phyloP scores from a whole-genome alignment of 257 asterid genomes.

The Nicotiana undulata region DNA sequence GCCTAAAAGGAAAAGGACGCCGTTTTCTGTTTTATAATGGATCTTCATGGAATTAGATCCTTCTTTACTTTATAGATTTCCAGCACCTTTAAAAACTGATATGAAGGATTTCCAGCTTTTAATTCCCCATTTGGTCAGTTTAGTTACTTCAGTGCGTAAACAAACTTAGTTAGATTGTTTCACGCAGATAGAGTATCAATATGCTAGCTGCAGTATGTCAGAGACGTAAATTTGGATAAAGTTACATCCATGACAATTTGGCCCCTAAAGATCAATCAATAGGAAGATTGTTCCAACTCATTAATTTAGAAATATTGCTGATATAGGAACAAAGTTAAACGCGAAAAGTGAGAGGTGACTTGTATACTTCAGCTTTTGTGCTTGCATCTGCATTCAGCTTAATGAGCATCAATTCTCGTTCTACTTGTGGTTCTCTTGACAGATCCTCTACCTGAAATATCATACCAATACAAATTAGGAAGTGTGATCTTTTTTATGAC shows the following conservation, averaged over 20 bases:
- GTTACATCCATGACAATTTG: not conserved
- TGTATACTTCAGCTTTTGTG: conserved; percentile 60
- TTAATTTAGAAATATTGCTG: not conserved
- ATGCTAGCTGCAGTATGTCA: not conserved
- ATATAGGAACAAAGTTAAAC: not conserved
- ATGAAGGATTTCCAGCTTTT: not conserved
- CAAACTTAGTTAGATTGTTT: not conserved
- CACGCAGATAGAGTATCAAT: not conserved
- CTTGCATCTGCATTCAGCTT: conserved; percentile 60
- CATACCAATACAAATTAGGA: conserved; percentile 9
- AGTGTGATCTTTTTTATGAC: not conserved
- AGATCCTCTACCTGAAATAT: conserved; percentile 67
- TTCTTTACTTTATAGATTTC: not conserved
- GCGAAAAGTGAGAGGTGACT: not conserved
- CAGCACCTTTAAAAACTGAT: not conserved
- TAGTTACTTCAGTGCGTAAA: not conserved
- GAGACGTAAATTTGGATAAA: not conserved
- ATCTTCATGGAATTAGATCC: not conserved
- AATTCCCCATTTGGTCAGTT: not conserved
- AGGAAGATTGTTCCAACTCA: not conserved
- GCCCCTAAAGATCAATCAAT: not conserved
- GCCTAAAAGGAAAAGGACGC: not conserved
- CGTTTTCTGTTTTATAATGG: not conserved
- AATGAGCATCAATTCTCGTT: conserved; percentile 83
- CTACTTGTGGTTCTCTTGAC: conserved; percentile 73